Evolutionary conservation across 441 rosid genomes (phyloP), one percentile per base, ranked within the genome.

Genomic region (Daphne laureola): DNA sequence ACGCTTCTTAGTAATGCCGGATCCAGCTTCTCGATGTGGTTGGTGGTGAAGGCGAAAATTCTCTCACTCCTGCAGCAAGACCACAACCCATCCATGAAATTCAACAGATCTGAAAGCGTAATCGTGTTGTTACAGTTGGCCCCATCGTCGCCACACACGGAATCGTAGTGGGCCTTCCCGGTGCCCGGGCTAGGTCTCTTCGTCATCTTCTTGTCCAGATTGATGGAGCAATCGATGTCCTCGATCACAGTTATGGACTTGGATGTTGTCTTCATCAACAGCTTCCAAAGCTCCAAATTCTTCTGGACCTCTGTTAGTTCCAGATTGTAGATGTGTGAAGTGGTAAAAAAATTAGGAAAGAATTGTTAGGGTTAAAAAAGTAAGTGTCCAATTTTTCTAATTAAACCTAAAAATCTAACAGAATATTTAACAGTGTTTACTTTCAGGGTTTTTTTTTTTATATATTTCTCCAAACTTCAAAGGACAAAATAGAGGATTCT

Each of bases 51-150:
- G 54, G 88, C 90, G 40, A 92, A 86, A 55, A 88, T 84, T 79
- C 77, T 81, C 76, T 92, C 98, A 46, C 94, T 84, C 2, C 96
- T 96, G 56, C 98, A 86, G 51, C 98, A 88, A 8, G 98, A 88
- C 96, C 98, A 92, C 45, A 92, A 64, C 63, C 96, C 98, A 15
- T 91, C 95, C 0, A 93, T 88, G 55, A 91, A 91, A 70, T 91
- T 91, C 78, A 91, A 54, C 12, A 91, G 54, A 46, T 96, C 96
- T 1, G 96, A 92, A 4, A 92, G 68, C 5, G 96, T 92, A 4
- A 84, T 72, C 45, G 87, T 78, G 61, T 75, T 78, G 38, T 81
- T 77, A 8, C 5, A 3, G 36, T 31, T 31, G 27, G 78, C 83
- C 35, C 66, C 77, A 0, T 67, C 79, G 7, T 62, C 66, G 61